These are phyloP conservation scores for Suhomyces kunorum DNA, from an alignment of 1,139 yeast genomes.

Conservation along the genomic window DNA sequence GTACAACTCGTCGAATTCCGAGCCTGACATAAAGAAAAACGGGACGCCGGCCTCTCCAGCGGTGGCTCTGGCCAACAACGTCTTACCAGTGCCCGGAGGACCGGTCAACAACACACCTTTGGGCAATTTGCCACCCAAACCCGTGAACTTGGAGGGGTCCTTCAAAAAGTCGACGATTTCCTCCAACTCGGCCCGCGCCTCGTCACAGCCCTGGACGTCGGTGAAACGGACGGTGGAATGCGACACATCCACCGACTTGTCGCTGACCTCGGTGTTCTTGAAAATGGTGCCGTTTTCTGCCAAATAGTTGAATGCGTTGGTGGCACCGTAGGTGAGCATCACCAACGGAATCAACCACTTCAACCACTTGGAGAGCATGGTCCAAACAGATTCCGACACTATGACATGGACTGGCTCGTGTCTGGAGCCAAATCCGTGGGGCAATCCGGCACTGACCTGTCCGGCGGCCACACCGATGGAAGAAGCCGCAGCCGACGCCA, in stretches of 20 bases:
- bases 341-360: constrained; percentile 89
- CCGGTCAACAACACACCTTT: constrained; percentile 97
- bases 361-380: constrained; percentile 81
- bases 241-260: constrained; percentile 77
- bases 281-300: constrained; percentile 84
- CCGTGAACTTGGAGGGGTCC: constrained; percentile 94
- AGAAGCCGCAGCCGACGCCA: constrained; percentile 34
- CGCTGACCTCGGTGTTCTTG: constrained; percentile 73
- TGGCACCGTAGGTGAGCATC: constrained; percentile 67
- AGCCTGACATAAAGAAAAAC: constrained; percentile 96
- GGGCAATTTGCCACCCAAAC: constrained; percentile 95
- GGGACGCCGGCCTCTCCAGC: constrained; percentile 99
- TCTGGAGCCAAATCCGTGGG: constrained; percentile 50
- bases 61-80: constrained; percentile 94
- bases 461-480: constrained; percentile 21
- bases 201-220: constrained; percentile 98
- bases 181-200: constrained; percentile 94
- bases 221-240: constrained; percentile 85
- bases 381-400: constrained; percentile 78
- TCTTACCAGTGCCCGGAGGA: constrained; percentile 99
- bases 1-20: constrained; percentile 95
- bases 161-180: constrained; percentile 95
- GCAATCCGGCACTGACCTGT: constrained; percentile 27
- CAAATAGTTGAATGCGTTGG: constrained; percentile 72
- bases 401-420: constrained; percentile 87